Evolutionary conservation across 495 filamentous ascomycete species (phyloP).

Genomic region (Trichoderma virens): DNA sequence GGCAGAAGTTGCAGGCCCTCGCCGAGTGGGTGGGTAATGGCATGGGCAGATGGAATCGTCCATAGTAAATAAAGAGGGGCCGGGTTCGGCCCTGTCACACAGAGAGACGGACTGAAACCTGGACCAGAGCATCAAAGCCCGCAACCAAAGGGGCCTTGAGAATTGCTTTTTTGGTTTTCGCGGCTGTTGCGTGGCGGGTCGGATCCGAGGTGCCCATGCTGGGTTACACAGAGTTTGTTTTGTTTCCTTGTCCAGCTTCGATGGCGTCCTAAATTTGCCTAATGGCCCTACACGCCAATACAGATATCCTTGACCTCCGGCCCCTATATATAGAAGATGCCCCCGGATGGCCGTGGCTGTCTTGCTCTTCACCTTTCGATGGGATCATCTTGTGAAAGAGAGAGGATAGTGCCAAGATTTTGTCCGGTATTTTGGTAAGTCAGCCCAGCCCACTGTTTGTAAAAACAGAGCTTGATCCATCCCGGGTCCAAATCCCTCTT

Average conservation of each 20-base stretch:
- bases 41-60: neutral
- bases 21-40: neutral
- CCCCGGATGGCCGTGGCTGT: neutral
- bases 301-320: neutral
- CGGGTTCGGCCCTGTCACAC: slow-evolving; percentile 5
- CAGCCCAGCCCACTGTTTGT: no score
- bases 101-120: neutral
- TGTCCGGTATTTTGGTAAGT: neutral
- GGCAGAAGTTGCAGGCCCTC: no score
- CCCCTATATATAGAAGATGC: neutral
- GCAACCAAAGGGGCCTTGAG: neutral
- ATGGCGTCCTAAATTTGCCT: neutral
- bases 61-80: neutral
- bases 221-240: no score
- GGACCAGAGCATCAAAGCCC: neutral
- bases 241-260: neutral
- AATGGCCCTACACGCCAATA: neutral
- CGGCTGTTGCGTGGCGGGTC: slow-evolving; percentile 1
- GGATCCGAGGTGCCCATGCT: neutral
- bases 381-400: neutral
- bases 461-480: neutral
- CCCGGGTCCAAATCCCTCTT: neutral
- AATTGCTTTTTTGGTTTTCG: neutral
- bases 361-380: neutral
- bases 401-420: neutral